Conservation (phyloP, 1,284 basidiomycete genomes). For the Prillingera fragicola region DNA sequence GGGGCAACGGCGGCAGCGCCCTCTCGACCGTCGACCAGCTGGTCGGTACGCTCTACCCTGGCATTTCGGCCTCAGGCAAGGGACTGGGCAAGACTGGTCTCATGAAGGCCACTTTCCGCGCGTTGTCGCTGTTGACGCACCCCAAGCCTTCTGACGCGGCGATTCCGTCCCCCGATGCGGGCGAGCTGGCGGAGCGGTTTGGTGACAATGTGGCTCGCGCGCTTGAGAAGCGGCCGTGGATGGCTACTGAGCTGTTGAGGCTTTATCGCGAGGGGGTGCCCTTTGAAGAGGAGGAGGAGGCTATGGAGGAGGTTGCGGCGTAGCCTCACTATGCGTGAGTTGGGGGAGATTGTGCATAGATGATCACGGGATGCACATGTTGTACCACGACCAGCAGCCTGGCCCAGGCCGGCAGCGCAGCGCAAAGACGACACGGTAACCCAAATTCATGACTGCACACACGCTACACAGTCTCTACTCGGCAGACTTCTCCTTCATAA, state of each 20-base stretch:
- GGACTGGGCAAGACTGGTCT: constrained; percentile 30
- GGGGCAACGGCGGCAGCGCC: constrained; percentile 30
- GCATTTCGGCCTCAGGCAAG: too few species aligned
- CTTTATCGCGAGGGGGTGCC: constrained; percentile 12
- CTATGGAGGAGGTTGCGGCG: background rate
- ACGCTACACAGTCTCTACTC: too few species aligned
- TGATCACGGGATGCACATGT: too few species aligned
- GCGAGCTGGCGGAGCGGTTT: constrained; percentile 23
- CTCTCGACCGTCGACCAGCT: constrained; percentile 30
- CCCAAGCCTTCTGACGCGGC: constrained; percentile 17
- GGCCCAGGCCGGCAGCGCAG: too few species aligned
- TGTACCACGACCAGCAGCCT: too few species aligned
- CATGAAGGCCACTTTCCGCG: constrained; percentile 27
- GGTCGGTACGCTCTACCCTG: constrained; percentile 30
- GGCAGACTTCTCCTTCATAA: too few species aligned
- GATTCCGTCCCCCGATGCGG: constrained; percentile 14
- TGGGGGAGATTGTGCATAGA: too few species aligned
- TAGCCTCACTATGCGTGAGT: too few species aligned
- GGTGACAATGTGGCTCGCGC: constrained; percentile 26
- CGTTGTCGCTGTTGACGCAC: constrained; percentile 14
- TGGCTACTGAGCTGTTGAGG: constrained; percentile 26
- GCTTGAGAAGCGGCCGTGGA: constrained; percentile 35
- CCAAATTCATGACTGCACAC: too few species aligned
- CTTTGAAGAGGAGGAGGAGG: background rate
- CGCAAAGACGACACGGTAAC: too few species aligned